Base-by-base conservation (phyloP, 2,329 filamentous ascomycete species). In the Immersiporthe knoxdaviesiana region DNA sequence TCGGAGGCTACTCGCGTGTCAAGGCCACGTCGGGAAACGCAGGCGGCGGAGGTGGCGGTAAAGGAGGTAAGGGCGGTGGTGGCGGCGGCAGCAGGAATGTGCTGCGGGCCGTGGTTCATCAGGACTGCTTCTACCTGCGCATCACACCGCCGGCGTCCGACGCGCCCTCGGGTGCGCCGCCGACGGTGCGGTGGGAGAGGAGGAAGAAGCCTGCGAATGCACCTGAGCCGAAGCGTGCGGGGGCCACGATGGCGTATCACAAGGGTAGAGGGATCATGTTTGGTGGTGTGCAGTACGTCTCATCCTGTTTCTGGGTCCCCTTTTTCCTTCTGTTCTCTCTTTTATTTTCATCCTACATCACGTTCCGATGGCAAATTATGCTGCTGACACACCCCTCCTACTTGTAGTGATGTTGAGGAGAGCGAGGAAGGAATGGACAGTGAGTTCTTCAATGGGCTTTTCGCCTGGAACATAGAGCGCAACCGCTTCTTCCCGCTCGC, bases 351-450 rank as follows among this genome's bases (percentile, higher is more conserved):
- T 35, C 8, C 35, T 35, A 35, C 4, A 8, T 8, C 35, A 35
- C 8, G 35, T 35, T 35, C 35, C 35, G 35, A 35, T 35, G 35
- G 8, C 35, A 8, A 4, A 35, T 35, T 8, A 18, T 30, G 37
- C n/a, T 62, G 37, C 8, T 8, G 44, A 47, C 18, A 41, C 6
- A 61, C 11, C 4, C 14, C 35, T 3, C 21, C n/a, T 27, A 24
- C 24, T 27, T 27, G n/a, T n/a, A 62, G 59, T 27, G 94, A 97
- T 74, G 91, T 97, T 0, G 93, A 97, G 78, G 88, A 94, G 77
- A 95, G 88, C 72, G 94, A 97, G 77, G 96, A 99, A 78, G 94
- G 92, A 3, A 97, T 99, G 73, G 95, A 99, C 67, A 97, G 93
- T 77, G 94, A 97, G 78, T 99, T 99, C 81, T 99, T 98, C 83